A percentile compares a stretch with the other conserved stretches of the same genome.
phyloP scores from a whole-genome alignment of 2,329 filamentous ascomycete species.

The Dactylellina parvicollis region DNA sequence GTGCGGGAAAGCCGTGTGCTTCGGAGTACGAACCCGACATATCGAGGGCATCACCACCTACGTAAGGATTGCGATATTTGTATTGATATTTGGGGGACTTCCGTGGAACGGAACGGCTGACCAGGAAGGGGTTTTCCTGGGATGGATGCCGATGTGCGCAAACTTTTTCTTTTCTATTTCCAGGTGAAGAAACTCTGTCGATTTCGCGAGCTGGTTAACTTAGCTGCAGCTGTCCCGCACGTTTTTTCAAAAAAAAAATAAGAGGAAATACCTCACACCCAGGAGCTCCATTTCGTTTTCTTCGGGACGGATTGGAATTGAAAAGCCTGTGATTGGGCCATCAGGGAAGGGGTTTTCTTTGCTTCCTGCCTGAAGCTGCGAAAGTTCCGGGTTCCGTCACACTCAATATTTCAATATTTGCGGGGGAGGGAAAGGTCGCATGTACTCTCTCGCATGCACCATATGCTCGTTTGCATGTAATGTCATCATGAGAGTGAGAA shows the following conservation, averaged over 20 bases:
- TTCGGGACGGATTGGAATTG: constrained; percentile 35
- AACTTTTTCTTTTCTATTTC: background rate
- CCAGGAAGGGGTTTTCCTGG: too few relatives aligned
- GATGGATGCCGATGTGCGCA: too few relatives aligned
- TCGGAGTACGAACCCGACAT: constrained; percentile 1
- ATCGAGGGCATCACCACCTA: too few relatives aligned
- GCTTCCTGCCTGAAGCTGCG: too few relatives aligned
- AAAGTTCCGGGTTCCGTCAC: too few relatives aligned
- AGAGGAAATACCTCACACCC: constrained; percentile 11
- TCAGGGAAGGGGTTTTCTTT: background rate
- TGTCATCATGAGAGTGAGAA: background rate
- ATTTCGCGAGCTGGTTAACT: background rate
- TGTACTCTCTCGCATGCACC: too few relatives aligned
- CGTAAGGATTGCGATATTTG: background rate
- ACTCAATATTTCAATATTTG: background rate
- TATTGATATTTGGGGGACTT: too few relatives aligned
- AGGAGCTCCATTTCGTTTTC: constrained; percentile 18
- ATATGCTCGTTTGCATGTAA: background rate
- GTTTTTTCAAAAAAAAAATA: background rate
- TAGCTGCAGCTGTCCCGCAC: background rate
- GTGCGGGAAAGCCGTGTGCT: constrained; percentile 13
- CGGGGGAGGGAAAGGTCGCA: too few relatives aligned
- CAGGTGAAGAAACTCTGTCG: background rate
- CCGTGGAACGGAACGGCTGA: constrained; percentile 7
- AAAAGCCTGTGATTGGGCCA: constrained; percentile 24